Percentiles rank a stretch among this genome's conserved stretches.
Conservation (phyloP, 2,329 filamentous ascomycete genomes). For the Tolypocladium tundrense region DNA sequence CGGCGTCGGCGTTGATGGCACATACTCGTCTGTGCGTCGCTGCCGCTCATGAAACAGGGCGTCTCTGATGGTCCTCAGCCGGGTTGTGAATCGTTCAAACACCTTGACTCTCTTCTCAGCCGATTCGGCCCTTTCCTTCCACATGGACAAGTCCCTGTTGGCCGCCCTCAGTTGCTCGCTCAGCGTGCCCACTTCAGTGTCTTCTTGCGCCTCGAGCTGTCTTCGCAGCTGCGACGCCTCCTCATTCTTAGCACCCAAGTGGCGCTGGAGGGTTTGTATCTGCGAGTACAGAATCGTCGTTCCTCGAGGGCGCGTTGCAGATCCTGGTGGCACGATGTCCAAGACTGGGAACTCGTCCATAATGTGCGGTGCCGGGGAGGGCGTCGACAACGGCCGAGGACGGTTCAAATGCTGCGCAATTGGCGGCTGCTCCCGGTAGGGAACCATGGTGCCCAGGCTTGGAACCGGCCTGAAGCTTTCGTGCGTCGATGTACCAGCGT, state of each 20-base stretch:
- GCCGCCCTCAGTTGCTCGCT: constrained; percentile 35
- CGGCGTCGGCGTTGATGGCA: not conserved
- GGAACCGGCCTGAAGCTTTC: constrained; percentile 11
- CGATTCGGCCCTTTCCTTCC: constrained; percentile 44
- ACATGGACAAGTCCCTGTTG: constrained; percentile 25
- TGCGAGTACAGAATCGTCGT: constrained; percentile 34
- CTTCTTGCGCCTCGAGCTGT: constrained; percentile 33
- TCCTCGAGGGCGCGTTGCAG: constrained; percentile 6
- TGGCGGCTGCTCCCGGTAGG: constrained; percentile 24
- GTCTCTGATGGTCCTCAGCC: constrained; percentile 21
- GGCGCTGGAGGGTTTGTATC: constrained; percentile 36
- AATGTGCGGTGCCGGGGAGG: constrained; percentile 7
- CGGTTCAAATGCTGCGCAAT: constrained; percentile 28
- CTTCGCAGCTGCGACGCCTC: constrained; percentile 33
- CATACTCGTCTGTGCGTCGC: not conserved
- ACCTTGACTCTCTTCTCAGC: constrained; percentile 43
- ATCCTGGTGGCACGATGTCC: not conserved
- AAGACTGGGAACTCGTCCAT: not conserved
- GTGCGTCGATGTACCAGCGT: not conserved
- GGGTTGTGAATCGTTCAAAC: constrained; percentile 32
- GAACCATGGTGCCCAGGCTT: constrained; percentile 27
- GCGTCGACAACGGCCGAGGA: constrained; percentile 20
- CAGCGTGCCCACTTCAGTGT: constrained; percentile 32
- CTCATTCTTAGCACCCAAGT: constrained; percentile 34
- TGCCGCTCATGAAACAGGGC: not conserved